Base-by-base conservation (phyloP, 208 protist genomes). In the Trypanosoma mega region DNA sequence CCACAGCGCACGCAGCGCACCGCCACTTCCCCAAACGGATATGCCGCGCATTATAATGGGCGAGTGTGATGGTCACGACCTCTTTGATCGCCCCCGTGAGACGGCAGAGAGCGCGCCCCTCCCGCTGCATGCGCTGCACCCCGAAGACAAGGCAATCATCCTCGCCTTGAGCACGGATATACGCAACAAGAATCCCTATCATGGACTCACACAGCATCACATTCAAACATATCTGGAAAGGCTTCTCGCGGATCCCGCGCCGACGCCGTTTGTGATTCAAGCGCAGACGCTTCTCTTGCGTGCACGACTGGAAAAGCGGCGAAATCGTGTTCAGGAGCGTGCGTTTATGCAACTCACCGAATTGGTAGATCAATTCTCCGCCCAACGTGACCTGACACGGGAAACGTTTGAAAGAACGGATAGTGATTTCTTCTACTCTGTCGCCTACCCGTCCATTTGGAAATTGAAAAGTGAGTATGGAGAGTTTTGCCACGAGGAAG, bases 151-250 rank as follows among this genome's bases (percentile, higher is more conserved):
- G 72, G 87, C 89, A 0, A 82, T 97, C 43, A 53, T 97, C 16
- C 77, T 97, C 18, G 82, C 87, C 4, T 60, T 97, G 21, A 95
- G 89, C 68, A 72, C 74, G 37, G 81, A 97, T 49, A 88, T 96
- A 26, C 76, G 76, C 33, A 93, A 95, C 69, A 80, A 78, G 30
- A 97, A 96, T 65, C 93, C 93, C 12, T 49, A 87, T 57, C 67
- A 94, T 70, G 89, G 90, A 43, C 82, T 97, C 33, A 96, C 90
- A 36, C 70, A 80, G 52, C 83, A 94, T 62, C 81, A 87, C 73
- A 95, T 96, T 76, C 77, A 84, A 61, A 86, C 85, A 9, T 97
- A 96, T 73, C 70, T 97, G 12, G 87, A 94, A 54, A 74, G 90
- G 3, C 74, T 97, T 2, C 62, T 97, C 7, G 72, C 75, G 9